Percentiles rank a stretch among this genome's conserved stretches.
phyloP scores from a whole-genome alignment of 257 asterid species.

The Misopates orontium region DNA sequence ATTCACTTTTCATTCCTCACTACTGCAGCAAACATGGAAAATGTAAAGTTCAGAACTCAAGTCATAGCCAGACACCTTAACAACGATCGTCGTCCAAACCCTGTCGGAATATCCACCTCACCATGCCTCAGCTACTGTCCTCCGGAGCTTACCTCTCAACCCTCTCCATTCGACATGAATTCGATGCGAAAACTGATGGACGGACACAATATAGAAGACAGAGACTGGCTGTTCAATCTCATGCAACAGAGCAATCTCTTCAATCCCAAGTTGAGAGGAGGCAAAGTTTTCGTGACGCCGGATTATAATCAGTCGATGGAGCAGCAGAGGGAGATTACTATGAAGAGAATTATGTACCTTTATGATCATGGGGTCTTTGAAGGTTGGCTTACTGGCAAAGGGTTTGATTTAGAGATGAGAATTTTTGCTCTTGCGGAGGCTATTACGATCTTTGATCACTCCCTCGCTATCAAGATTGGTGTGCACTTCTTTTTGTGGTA shows the following conservation, averaged over 20 bases:
- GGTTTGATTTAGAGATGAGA: constrained; percentile 75
- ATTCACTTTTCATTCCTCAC: too few species aligned
- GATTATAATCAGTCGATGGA: constrained; percentile 95
- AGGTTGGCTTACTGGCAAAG: constrained; percentile 83
- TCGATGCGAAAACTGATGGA: constrained; percentile 83
- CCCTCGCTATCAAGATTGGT: constrained; percentile 81
- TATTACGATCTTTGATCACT: constrained; percentile 73
- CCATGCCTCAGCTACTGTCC: constrained; percentile 81
- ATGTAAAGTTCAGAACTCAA: constrained; percentile 63
- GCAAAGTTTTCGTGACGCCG: constrained; percentile 68
- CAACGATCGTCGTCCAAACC: constrained; percentile 24
- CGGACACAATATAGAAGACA: constrained; percentile 69
- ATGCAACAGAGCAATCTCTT: constrained; percentile 75
- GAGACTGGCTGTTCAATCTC: constrained; percentile 82
- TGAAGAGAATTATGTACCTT: constrained; percentile 78
- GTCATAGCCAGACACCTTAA: constrained; percentile 65
- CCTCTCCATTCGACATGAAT: constrained; percentile 48
- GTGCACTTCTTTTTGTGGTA: constrained; percentile 92
- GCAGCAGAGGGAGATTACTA: constrained; percentile 95
- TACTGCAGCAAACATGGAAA: constrained; percentile 53
- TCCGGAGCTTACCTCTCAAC: constrained; percentile 64
- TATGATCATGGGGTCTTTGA: constrained; percentile 75
- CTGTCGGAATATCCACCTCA: constrained; percentile 33
- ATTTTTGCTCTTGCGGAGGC: constrained; percentile 84
- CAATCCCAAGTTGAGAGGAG: constrained; percentile 70